These are phyloP conservation scores for Rhododendron henanense DNA, from an alignment of 148 eudicot genomes.

Conservation along the genomic window DNA sequence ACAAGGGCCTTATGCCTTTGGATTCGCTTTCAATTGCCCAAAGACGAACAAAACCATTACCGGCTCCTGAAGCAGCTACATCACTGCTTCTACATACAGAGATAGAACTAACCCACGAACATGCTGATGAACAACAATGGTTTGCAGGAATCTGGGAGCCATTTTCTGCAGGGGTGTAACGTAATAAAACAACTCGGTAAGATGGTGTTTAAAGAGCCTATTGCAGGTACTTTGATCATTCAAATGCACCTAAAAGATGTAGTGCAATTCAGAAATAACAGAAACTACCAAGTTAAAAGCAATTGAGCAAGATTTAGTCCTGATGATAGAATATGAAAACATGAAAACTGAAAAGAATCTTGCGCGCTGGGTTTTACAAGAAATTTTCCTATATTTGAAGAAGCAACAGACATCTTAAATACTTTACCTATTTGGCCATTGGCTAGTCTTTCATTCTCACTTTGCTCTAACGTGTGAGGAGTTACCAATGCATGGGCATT, in stretches of 20 bases:
- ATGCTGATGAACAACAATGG: conserved; percentile 39
- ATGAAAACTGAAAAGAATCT: neutral
- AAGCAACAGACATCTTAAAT: neutral
- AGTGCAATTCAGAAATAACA: neutral
- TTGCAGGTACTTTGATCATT: neutral
- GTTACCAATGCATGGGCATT: conserved; percentile 63
- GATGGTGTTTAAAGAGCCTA: neutral
- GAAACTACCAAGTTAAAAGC: neutral
- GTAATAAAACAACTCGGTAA: neutral
- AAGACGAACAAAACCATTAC: conserved; percentile 71
- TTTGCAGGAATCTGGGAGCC: conserved; percentile 22
- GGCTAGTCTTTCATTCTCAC: conserved; percentile 33
- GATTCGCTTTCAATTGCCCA: conserved; percentile 82
- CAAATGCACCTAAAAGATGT: neutral
- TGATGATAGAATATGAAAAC: neutral
- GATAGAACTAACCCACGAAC: conserved; percentile 87
- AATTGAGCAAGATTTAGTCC: neutral
- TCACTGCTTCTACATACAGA: conserved; percentile 85
- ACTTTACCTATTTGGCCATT: conserved; percentile 69
- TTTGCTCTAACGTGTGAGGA: conserved; percentile 24
- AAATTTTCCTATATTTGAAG: neutral
- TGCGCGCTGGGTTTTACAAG: neutral
- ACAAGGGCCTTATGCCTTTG: conserved; percentile 70
- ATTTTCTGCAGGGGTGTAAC: conserved; percentile 36
- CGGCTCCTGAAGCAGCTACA: conserved; percentile 98